Evolutionary conservation across 2,329 filamentous ascomycete genomes (phyloP).

Genomic region (Fusarium sp.): DNA sequence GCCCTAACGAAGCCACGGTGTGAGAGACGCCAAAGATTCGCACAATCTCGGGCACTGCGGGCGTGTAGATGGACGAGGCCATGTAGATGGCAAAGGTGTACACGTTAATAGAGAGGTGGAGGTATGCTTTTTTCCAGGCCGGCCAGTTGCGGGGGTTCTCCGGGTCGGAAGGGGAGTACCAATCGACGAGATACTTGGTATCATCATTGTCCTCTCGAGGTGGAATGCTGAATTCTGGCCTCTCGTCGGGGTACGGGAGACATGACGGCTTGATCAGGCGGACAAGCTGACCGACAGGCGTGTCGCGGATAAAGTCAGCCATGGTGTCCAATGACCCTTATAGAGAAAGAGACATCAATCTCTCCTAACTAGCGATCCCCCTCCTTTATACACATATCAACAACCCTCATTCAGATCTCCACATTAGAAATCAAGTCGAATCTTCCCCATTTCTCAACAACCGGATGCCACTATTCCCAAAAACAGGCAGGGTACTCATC

Average conservation of each 20-base stretch:
- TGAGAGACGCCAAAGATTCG: not conserved
- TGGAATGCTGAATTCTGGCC: not conserved
- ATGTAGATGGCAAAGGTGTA: not conserved
- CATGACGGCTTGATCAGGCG: too few relatives aligned
- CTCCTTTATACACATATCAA: too few relatives aligned
- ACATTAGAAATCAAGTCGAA: not conserved
- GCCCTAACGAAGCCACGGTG: not conserved
- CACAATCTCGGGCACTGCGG: not conserved
- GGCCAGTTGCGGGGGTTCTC: not conserved
- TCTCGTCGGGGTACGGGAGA: too few relatives aligned
- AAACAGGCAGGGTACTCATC: not conserved
- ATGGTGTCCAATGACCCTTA: not conserved
- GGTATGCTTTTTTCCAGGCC: not conserved
- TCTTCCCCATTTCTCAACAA: not conserved
- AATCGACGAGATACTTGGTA: not conserved
- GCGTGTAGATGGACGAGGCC: not conserved
- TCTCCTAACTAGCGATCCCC: too few relatives aligned
- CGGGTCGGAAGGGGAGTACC: not conserved
- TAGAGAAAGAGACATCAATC: not conserved
- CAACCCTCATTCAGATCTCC: not conserved
- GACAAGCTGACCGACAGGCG: not conserved
- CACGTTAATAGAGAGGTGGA: not conserved
- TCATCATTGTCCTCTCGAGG: not conserved
- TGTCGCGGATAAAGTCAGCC: not conserved
- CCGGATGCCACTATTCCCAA: conserved; percentile 12